Conservation (phyloP, 441 rosid genomes). For the Metrosideros polymorpha region DNA sequence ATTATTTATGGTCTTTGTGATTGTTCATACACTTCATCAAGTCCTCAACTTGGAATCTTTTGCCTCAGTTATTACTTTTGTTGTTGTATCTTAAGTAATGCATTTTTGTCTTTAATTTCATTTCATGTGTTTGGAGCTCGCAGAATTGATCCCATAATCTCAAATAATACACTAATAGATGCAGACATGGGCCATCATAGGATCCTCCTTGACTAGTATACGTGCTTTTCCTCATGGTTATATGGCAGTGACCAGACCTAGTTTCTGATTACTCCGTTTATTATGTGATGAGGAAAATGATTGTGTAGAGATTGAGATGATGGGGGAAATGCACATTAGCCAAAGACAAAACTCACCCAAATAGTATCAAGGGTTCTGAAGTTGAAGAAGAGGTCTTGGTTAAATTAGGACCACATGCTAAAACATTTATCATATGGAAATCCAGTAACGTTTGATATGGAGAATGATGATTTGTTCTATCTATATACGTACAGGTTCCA, state of each 20-base stretch:
- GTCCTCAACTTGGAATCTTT: neutral
- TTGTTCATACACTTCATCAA: neutral
- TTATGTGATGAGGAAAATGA: neutral
- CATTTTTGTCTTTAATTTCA: neutral
- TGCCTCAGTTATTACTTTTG: neutral
- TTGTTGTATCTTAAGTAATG: neutral
- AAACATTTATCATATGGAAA: neutral
- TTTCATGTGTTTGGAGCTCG: neutral
- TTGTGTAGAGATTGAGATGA: neutral
- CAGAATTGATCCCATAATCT: neutral
- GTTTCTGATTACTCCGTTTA: neutral
- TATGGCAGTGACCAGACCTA: neutral
- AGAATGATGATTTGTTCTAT: neutral
- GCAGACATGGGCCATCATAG: neutral
- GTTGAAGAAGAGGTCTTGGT: neutral
- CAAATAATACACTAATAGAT: neutral
- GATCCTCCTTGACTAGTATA: neutral
- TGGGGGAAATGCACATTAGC: neutral
- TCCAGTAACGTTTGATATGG: neutral
- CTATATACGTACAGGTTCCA: constrained; percentile 40
- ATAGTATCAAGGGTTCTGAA: neutral
- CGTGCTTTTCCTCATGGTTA: neutral
- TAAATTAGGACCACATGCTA: neutral
- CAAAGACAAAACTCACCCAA: neutral
- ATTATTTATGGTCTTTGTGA: neutral